Conservation (phyloP, 2,329 filamentous ascomycete genomes). For the Ceratocystis variospora region DNA sequence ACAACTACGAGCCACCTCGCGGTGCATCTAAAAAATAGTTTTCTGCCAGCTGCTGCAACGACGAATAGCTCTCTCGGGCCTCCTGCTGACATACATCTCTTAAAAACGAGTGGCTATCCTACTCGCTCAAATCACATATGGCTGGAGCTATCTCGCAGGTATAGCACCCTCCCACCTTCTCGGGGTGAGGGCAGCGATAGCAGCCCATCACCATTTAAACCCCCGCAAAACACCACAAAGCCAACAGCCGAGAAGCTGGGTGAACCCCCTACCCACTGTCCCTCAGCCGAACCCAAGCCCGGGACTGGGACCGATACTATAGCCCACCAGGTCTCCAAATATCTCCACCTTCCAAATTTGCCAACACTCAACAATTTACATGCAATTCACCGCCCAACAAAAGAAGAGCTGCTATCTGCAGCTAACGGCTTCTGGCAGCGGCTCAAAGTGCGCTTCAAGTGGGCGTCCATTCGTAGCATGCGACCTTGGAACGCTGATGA, state of each 20-base stretch:
- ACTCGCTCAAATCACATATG: not conserved
- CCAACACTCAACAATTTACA: conserved; percentile 27
- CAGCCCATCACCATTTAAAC: not conserved
- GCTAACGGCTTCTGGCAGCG: conserved; percentile 88
- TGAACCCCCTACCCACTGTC: not conserved
- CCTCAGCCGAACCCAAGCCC: not conserved
- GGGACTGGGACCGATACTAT: conserved; percentile 30
- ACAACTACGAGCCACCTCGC: not conserved
- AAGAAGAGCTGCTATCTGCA: conserved; percentile 82
- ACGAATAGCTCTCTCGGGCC: not conserved
- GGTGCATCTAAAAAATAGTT: not conserved
- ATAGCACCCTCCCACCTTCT: not conserved
- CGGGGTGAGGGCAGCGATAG: not conserved
- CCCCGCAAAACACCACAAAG: not conserved
- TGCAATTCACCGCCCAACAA: conserved; percentile 51
- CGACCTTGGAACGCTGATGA: conserved; percentile 93
- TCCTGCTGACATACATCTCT: not conserved
- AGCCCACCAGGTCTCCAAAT: conserved; percentile 42
- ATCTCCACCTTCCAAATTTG: conserved; percentile 50
- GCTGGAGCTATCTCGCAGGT: not conserved
- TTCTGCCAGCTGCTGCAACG: not conserved
- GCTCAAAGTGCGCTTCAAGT: conserved; percentile 85
- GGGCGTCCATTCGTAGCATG: conserved; percentile 88
- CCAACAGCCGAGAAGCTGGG: not conserved
- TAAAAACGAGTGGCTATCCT: not conserved